phyloP scores from a whole-genome alignment of 1,284 basidiomycete species.

The Inonotus obliquus region DNA sequence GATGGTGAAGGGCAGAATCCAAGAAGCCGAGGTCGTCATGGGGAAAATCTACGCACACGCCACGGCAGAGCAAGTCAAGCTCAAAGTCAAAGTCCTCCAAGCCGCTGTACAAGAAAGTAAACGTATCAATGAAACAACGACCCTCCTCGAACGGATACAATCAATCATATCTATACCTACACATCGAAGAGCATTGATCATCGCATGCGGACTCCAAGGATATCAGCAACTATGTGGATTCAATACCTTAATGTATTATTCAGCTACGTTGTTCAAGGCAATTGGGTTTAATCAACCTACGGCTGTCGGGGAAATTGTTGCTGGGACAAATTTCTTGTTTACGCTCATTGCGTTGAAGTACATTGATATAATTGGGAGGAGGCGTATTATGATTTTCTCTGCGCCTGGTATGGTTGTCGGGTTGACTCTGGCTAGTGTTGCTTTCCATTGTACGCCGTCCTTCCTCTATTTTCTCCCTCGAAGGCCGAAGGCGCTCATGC shows the following conservation, averaged over 20 bases:
- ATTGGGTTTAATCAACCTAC: constrained; percentile 81
- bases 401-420: constrained; percentile 77
- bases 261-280: constrained; percentile 72
- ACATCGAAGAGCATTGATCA: constrained; percentile 67
- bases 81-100: constrained; percentile 63
- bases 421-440: constrained; percentile 63
- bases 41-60: constrained; percentile 65
- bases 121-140: constrained; percentile 57
- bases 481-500: neutral
- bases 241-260: constrained; percentile 70
- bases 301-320: constrained; percentile 74
- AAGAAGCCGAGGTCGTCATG: constrained; percentile 49
- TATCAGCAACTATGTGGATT: constrained; percentile 80
- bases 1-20: constrained; percentile 48
- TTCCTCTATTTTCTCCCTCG: neutral
- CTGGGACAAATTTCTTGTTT: constrained; percentile 78
- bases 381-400: constrained; percentile 73
- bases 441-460: constrained; percentile 68
- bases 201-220: constrained; percentile 77
- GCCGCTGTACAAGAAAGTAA: constrained; percentile 61
- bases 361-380: constrained; percentile 75
- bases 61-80: constrained; percentile 55
- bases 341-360: constrained; percentile 79
- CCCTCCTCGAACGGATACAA: constrained; percentile 49
- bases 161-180: constrained; percentile 53